Evolutionary conservation across 495 filamentous ascomycete genomes (phyloP).

Genomic region (Acidiella bohemica): DNA sequence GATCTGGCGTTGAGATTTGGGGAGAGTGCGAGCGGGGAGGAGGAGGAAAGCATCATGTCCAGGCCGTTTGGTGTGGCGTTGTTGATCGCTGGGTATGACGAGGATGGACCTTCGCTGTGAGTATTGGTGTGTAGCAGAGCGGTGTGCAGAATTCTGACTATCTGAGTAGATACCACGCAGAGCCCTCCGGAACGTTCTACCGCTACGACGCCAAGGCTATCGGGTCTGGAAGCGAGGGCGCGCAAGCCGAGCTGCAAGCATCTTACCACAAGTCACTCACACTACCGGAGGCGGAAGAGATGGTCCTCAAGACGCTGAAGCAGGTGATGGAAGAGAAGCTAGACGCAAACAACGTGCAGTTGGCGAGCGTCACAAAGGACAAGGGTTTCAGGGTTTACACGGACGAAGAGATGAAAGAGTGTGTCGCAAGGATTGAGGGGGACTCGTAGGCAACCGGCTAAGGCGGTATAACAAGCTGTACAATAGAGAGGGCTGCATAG

Average conservation of each 20-base stretch:
- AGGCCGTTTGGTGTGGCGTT: conserved; percentile 93
- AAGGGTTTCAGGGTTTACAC: conserved; percentile 96
- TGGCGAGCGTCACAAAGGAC: conserved; percentile 94
- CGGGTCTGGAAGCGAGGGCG: conserved; percentile 88
- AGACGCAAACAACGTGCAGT: conserved; percentile 93
- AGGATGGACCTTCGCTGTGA: conserved; percentile 86
- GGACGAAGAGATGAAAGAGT: conserved; percentile 86
- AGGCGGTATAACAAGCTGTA: too few species aligned
- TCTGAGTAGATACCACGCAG: conserved; percentile 82
- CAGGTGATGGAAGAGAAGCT: conserved; percentile 99
- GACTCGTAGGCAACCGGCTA: too few species aligned
- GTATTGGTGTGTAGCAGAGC: too few species aligned
- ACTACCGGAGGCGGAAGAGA: conserved; percentile 78
- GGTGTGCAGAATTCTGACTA: too few species aligned
- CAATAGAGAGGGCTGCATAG: not conserved
- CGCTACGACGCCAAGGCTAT: conserved; percentile 99
- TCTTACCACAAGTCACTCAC: conserved; percentile 98
- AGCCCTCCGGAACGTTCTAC: conserved; percentile 96
- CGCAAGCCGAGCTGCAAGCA: conserved; percentile 94
- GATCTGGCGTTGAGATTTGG: conserved; percentile 93
- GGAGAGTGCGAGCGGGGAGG: conserved; percentile 80
- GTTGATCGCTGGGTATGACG: conserved; percentile 91
- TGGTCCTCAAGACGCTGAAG: conserved; percentile 96
- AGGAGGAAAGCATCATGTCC: conserved; percentile 96
- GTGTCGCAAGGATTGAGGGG: conserved; percentile 55